Conservation (phyloP, 2,329 filamentous ascomycete species). For the Hypoxylon sp. region DNA sequence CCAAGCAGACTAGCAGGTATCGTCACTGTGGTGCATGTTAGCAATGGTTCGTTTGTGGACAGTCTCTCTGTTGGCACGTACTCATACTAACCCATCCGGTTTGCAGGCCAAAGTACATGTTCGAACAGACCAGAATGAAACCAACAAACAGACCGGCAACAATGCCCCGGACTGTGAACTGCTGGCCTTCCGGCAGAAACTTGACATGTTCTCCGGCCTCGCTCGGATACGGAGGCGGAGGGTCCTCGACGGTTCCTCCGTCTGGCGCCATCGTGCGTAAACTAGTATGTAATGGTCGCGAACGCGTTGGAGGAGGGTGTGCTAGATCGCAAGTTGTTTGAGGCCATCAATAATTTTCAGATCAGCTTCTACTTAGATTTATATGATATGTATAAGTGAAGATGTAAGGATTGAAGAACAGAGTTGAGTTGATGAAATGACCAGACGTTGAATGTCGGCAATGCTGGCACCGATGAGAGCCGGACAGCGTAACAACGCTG, state of each 20-base stretch:
- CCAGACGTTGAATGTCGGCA: slow-evolving; percentile 5
- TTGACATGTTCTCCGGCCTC: slow-evolving; percentile 31
- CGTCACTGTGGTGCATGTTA: slow-evolving; percentile 62
- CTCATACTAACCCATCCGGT: slow-evolving; percentile 75
- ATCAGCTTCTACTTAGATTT: background rate
- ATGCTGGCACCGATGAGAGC: slow-evolving; percentile 17
- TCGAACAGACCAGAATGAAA: slow-evolving; percentile 48
- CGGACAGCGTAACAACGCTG: slow-evolving; percentile 17
- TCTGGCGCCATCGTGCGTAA: slow-evolving; percentile 43
- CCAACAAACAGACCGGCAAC: slow-evolving; percentile 83
- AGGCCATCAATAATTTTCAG: background rate
- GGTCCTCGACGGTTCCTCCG: slow-evolving; percentile 33
- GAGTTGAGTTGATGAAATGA: slow-evolving; percentile 18
- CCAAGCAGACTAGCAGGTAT: slow-evolving; percentile 96
- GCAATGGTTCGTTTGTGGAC: background rate
- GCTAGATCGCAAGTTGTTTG: slow-evolving; percentile 4
- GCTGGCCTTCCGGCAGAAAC: slow-evolving; percentile 58
- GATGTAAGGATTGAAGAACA: slow-evolving; percentile 12
- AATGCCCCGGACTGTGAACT: slow-evolving; percentile 86
- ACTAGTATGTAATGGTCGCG: background rate
- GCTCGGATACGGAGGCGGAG: slow-evolving; percentile 17
- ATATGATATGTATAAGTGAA: background rate
- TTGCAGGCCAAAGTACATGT: slow-evolving; percentile 99
- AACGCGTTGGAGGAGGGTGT: background rate
- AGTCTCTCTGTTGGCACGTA: background rate